Percentiles rank a stretch among this genome's conserved stretches.
phyloP scores from a whole-genome alignment of 2,329 filamentous ascomycete species.

The Ascochyta pisi region DNA sequence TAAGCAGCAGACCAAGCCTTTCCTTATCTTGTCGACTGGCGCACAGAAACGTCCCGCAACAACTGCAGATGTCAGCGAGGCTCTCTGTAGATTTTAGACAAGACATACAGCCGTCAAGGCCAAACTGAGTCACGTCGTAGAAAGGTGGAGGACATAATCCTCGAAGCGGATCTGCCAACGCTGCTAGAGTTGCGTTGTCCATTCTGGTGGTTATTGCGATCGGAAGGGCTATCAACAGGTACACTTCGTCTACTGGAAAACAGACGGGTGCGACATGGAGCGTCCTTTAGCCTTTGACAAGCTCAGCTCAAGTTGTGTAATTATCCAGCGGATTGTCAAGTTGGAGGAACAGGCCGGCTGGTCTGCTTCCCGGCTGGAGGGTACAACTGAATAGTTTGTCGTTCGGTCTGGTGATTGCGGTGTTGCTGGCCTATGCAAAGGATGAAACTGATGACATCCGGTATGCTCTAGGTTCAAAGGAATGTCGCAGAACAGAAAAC shows the following conservation, averaged over 20 bases:
- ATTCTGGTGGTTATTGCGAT: conserved; percentile 22
- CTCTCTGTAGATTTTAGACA: conserved; percentile 3
- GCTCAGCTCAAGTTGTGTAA: background rate
- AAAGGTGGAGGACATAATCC: conserved; percentile 74
- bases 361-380: conserved; percentile 13
- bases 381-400: conserved; percentile 19
- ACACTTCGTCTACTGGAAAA: conserved; percentile 22
- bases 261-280: conserved; percentile 33
- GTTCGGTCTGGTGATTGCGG: conserved; percentile 23
- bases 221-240: conserved; percentile 1
- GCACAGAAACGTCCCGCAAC: conserved; percentile 66
- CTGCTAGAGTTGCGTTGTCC: conserved; percentile 39
- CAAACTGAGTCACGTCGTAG: conserved; percentile 68
- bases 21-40: conserved; percentile 49
- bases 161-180: conserved; percentile 34
- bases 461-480: conserved; percentile 16
- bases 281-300: conserved; percentile 1
- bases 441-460: conserved; percentile 36
- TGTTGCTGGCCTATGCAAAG: conserved; percentile 29
- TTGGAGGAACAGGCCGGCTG: conserved; percentile 14
- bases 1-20: conserved; percentile 75
- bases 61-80: conserved; percentile 53
- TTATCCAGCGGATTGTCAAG: background rate
- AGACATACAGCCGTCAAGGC: conserved; percentile 70
- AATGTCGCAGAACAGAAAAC: conserved; percentile 34